Percentiles rank a stretch among this genome's conserved stretches.
Evolutionary conservation across 2,329 filamentous ascomycete species (phyloP).

Genomic region (Trichoderma cornu-damae): DNA sequence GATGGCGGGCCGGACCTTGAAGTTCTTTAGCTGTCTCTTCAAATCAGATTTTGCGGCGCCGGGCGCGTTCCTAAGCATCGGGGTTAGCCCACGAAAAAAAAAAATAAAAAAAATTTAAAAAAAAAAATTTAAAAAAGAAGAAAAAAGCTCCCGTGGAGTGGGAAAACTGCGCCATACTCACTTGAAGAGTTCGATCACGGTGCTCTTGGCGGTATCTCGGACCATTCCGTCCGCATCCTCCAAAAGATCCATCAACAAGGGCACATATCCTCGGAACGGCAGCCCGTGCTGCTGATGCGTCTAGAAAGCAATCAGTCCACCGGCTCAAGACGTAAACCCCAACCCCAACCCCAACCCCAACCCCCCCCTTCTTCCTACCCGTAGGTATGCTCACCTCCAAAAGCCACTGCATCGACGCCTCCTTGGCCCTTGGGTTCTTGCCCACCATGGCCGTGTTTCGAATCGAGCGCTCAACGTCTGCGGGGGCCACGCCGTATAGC

Average conservation of each 20-base stretch:
- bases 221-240: conserved; percentile 88
- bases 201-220: conserved; percentile 74
- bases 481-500: conserved; percentile 62
- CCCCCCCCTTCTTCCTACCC: too few relatives aligned
- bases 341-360: too few relatives aligned
- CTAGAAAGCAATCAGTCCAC: conserved; percentile 37
- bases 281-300: conserved; percentile 78
- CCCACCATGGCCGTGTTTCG: conserved; percentile 72
- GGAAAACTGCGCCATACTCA: conserved; percentile 35
- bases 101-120: too few relatives aligned
- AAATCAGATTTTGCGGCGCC: conserved; percentile 81
- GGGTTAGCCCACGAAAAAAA: too few relatives aligned
- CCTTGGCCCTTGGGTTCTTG: conserved; percentile 79
- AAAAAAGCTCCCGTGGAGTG: too few relatives aligned
- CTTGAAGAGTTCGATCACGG: conserved; percentile 83
- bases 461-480: conserved; percentile 74
- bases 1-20: conserved; percentile 82
- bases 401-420: conserved; percentile 79
- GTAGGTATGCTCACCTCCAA: conserved; percentile 60
- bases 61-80: conserved; percentile 58
- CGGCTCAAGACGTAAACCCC: too few relatives aligned
- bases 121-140: neutral
- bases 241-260: conserved; percentile 74
- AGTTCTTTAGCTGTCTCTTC: conserved; percentile 76
- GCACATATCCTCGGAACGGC: conserved; percentile 78